Conservation (phyloP, 2,329 filamentous ascomycete genomes). For the Colletotrichum sp. region DNA sequence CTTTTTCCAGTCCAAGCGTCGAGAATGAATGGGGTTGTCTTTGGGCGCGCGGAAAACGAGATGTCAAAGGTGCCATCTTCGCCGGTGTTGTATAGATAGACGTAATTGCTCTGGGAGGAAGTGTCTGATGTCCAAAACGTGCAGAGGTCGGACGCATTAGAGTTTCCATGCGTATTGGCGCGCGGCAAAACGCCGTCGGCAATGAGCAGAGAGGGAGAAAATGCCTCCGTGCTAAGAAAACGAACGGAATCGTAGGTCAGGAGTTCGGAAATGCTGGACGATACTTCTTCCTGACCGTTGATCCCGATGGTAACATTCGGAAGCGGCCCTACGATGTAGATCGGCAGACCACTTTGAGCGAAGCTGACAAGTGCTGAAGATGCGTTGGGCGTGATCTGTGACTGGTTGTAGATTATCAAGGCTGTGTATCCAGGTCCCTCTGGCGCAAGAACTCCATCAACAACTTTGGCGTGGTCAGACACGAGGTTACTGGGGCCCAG, state of each 20-base stretch:
- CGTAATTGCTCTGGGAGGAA: neutral
- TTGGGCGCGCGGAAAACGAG: neutral
- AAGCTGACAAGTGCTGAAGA: neutral
- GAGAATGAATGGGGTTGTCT: neutral
- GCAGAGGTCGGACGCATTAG: neutral
- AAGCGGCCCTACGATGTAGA: neutral
- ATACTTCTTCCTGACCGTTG: neutral
- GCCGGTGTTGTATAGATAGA: neutral
- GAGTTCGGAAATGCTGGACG: neutral
- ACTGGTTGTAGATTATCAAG: neutral
- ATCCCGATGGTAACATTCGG: neutral
- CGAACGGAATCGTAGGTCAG: neutral
- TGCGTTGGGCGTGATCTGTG: neutral
- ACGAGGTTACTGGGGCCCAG: neutral
- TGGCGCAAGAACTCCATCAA: neutral
- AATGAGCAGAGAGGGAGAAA: neutral
- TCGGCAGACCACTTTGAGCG: neutral
- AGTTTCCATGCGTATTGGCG: neutral
- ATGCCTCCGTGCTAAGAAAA: neutral
- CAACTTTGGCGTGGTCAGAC: neutral
- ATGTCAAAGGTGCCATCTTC: neutral
- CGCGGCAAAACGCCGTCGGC: neutral
- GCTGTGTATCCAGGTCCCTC: neutral
- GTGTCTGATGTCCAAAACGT: neutral
- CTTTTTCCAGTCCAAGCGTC: neutral